Conservation (phyloP, 306 rosid species). For the Potentilla sterilis region DNA sequence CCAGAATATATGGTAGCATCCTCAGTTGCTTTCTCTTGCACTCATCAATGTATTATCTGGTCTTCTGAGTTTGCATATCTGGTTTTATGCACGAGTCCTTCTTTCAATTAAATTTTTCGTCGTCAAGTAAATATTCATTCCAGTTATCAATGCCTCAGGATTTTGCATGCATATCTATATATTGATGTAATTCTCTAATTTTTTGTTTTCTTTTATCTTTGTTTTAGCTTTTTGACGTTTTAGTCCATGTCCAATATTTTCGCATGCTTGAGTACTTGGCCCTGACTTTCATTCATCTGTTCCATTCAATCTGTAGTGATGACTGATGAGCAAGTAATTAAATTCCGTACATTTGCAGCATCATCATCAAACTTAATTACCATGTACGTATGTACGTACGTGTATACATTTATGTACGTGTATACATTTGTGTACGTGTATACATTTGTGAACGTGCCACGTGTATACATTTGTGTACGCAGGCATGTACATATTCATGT, state of each 20-base stretch:
- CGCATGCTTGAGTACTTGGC: constrained; percentile 39
- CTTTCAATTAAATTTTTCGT: constrained; percentile 19
- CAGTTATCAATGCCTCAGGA: neutral
- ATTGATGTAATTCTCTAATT: constrained; percentile 6
- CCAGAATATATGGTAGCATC: constrained; percentile 40
- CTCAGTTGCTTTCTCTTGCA: constrained; percentile 42
- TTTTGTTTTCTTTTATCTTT: neutral
- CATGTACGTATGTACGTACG: neutral
- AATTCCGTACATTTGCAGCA: neutral
- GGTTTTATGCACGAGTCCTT: constrained; percentile 46
- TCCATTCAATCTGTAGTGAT: neutral
- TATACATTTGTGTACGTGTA: neutral
- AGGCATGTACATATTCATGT: neutral
- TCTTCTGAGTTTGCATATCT: constrained; percentile 17
- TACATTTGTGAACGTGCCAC: neutral
- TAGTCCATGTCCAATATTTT: constrained; percentile 12
- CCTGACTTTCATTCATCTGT: neutral
- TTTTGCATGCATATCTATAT: constrained; percentile 4
- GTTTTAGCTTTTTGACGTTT: constrained; percentile 21
- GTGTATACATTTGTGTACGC: neutral
- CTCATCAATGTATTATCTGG: constrained; percentile 28
- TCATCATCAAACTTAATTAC: neutral
- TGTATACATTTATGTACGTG: neutral
- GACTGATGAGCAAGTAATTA: neutral
- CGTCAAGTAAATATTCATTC: neutral